Percentiles rank a stretch among this genome's conserved stretches.
These are phyloP conservation scores for Amaranthus palmeri DNA, from an alignment of 148 eudicot genomes.

Conservation along the genomic window DNA sequence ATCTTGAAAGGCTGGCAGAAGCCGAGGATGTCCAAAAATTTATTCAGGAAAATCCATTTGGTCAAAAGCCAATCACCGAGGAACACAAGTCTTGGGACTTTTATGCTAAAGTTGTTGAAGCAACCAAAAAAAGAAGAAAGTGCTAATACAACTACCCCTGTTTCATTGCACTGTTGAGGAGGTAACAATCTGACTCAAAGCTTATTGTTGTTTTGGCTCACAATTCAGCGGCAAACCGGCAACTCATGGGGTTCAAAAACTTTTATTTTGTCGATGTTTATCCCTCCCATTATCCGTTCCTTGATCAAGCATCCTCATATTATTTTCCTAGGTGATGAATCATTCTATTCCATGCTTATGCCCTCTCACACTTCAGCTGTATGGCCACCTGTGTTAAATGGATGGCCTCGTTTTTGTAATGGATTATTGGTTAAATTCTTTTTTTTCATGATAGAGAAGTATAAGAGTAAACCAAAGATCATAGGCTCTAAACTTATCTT, in stretches of 20 bases:
- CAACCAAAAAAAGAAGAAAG: conserved; percentile 8
- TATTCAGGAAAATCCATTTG: conserved; percentile 60
- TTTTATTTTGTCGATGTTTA: neutral
- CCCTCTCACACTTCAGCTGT: neutral
- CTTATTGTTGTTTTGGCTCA: conserved; percentile 2
- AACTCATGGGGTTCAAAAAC: neutral
- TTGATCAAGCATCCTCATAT: neutral
- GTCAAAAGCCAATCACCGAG: conserved; percentile 58
- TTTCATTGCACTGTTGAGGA: neutral
- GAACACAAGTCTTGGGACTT: conserved; percentile 41
- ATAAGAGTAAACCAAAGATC: conserved; percentile 23
- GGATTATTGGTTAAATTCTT: conserved; percentile 4
- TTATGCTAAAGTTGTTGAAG: conserved; percentile 42
- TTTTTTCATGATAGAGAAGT: conserved; percentile 8
- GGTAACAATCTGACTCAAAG: conserved; percentile 8
- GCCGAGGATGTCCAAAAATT: conserved; percentile 58
- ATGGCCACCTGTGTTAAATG: neutral
- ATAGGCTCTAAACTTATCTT: conserved; percentile 20
- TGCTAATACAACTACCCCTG: neutral
- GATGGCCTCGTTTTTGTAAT: conserved; percentile 23
- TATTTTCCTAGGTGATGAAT: neutral
- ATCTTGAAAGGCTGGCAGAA: conserved; percentile 51
- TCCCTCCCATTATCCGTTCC: conserved; percentile 1
- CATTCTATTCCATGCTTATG: neutral
- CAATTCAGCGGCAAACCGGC: conserved; percentile 1